Base-by-base conservation (phyloP, 1,284 basidiomycete species). In the Rhodotorula sp. region DNA sequence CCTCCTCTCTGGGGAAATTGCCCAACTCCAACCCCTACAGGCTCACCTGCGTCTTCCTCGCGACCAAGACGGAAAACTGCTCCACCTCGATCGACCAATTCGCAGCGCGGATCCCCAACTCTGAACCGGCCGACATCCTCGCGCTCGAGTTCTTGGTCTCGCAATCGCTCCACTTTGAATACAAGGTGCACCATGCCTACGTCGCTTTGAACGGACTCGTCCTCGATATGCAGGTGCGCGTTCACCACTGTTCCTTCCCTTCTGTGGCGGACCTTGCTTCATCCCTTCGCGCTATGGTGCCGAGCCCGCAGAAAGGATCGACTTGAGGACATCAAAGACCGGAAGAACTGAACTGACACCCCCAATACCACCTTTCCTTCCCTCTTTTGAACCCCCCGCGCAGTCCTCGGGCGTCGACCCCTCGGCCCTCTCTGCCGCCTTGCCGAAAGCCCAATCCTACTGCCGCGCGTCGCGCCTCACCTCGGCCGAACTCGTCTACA, bases 51-150 rank as follows among this genome's bases (percentile, higher is more conserved):
- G 85, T 99, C 51, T 99, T 97, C 79, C 87, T 99, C 64, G 94
- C 96, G 0, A 91, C 93, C 26, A 99, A 99, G 84, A 97, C 97
- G 20, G 96, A 93, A 49, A 98, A 99, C 80, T 89, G 91, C 77
- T 90, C 92, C 1, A 90, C 98, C 64, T 88, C 92, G 3, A 85
- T 98, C 67, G 90, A 94, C 73, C 82, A 86, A 2, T 99, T 97
- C 81, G 89, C 91, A 0, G 68, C 67, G 1, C 77, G 76, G 34
- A 70, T 81, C 43, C 78, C 79, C 47, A 80, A 79, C 57, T 5
- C 26, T 23, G 84, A 86, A 5, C 86, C 90, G 7, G 86, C 87
- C 16, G 92, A 95, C 78, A 91, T 99, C 12, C 87, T 97, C 58
- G 91, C 93, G 67, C 87, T 97, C 57, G 96, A 99, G 81, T 99